Evolutionary conservation across 306 rosid species (phyloP), one percentile per base, ranked within the genome.

Genomic region (Citrullus colocynthis): DNA sequence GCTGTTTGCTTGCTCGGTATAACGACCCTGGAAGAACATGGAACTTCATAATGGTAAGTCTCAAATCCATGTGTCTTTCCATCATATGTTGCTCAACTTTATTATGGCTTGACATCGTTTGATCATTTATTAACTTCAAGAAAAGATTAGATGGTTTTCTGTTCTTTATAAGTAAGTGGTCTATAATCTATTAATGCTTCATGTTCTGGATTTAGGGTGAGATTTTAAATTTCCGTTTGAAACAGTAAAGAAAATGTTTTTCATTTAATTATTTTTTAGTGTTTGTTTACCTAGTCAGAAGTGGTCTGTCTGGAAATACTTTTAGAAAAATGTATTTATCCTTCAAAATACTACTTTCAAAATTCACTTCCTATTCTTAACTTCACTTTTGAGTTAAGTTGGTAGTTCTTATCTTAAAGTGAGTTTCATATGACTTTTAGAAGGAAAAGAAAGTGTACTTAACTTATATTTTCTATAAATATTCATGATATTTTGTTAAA

Each of bases 1-100:
- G 96, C 61, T 92, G 93, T 86, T 88, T 91, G 88, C 87, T 95
- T 76, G 99, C 99, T 76, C 93, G 99, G 58, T 95, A 95, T 90
- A 95, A 92, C 52, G 97, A 95, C 85, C 97, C 99, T 6, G 94
- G 94, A 78, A 90, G 97, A 61, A 92, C 97, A 18, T 80, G 84
- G 92, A 84, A 84, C 88, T 90, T 89, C 77, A 61, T 84, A 79
- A 85, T 92, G 97, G 99, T 92, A 87, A 63, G 45, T 17, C 32
- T 1, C 3, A 28, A 30, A 4, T 44, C n/a, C 67, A 20, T 9
- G 2, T n/a, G 11, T 44, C 51, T 65, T 39, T 21, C 32, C 66
- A 42, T 76, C 51, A 24, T 60, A n/a, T 77, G 10, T 59, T 77
- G 24, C 72, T 77, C 32, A 14, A 59, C 10, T 9, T 45, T 45